Percentiles rank a stretch among this genome's conserved stretches.
These are phyloP conservation scores for Fusarium luffae DNA, from an alignment of 2,329 filamentous ascomycete species.

Conservation along the genomic window DNA sequence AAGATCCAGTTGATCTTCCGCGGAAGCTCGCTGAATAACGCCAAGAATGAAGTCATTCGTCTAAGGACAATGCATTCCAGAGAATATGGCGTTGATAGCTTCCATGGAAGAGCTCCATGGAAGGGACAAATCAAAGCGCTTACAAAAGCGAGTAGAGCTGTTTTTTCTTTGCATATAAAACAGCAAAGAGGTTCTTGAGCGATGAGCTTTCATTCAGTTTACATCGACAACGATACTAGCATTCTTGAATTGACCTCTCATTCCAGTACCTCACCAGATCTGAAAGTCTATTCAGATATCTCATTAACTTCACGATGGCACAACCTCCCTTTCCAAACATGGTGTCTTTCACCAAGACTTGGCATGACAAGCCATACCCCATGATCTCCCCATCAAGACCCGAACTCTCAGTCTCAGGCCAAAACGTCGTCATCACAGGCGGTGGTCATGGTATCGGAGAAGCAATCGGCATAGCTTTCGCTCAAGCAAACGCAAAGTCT, in stretches of 20 bases:
- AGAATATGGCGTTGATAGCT: background rate
- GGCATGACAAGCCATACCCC: constrained; percentile 43
- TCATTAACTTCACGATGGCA: background rate
- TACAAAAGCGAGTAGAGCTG: background rate
- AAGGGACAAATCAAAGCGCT: fast-evolving
- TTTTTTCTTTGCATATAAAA: background rate
- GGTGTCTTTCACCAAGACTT: constrained; percentile 35
- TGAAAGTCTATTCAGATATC: background rate
- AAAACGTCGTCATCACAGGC: constrained; percentile 71
- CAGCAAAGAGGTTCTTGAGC: fast-evolving
- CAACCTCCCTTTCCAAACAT: background rate
- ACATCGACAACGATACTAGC: too few species aligned
- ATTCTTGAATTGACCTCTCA: too few species aligned
- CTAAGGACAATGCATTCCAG: background rate
- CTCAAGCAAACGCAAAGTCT: constrained; percentile 51
- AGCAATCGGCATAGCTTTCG: constrained; percentile 69
- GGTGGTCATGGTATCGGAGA: constrained; percentile 71
- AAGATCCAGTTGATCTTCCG: background rate
- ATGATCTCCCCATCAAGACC: constrained; percentile 47
- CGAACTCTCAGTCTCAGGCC: constrained; percentile 48
- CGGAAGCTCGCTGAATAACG: background rate
- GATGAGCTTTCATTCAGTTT: background rate
- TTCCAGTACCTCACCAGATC: background rate
- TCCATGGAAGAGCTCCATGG: background rate
- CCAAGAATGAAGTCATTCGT: background rate